phyloP scores from a whole-genome alignment of 2,329 filamentous ascomycete species.

The Mycocentrospora acerina region DNA sequence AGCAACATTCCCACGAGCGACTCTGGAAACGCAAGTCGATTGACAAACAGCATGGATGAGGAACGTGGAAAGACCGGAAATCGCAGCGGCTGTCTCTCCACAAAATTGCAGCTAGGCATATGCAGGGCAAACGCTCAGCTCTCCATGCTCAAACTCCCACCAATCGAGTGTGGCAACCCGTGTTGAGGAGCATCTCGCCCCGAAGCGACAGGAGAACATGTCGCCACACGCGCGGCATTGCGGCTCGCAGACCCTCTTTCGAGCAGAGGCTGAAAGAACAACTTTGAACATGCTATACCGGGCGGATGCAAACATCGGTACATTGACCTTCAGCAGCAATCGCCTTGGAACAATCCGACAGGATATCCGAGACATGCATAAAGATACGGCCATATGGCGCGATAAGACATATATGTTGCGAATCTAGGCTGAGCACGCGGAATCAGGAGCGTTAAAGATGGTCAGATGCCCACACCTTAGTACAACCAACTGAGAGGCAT shows the following conservation, averaged over 20 bases:
- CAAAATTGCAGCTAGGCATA: too few species aligned
- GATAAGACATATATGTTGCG: constrained; percentile 11
- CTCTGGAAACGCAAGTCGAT: not conserved
- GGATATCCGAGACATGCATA: constrained; percentile 1
- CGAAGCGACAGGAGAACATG: too few species aligned
- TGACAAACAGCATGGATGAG: not conserved
- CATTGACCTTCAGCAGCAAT: not conserved
- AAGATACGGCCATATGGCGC: constrained; percentile 9
- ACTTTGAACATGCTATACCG: not conserved
- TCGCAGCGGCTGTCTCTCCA: too few species aligned
- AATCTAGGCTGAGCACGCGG: constrained; percentile 7
- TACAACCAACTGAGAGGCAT: too few species aligned
- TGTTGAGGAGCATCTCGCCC: too few species aligned
- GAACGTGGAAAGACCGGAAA: not conserved
- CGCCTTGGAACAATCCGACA: constrained; percentile 1
- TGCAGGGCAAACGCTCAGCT: too few species aligned
- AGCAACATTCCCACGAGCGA: too few species aligned
- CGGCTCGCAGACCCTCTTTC: not conserved
- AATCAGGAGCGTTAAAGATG: not conserved
- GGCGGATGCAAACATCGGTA: not conserved
- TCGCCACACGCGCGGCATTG: not conserved
- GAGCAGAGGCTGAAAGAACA: not conserved
- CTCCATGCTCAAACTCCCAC: too few species aligned
- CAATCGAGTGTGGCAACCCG: too few species aligned
- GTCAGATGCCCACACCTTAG: too few species aligned